Evolutionary conservation across 2,329 filamentous ascomycete species (phyloP), one percentile per base, ranked within the genome.

Genomic region (Phaeoacremonium minimum): DNA sequence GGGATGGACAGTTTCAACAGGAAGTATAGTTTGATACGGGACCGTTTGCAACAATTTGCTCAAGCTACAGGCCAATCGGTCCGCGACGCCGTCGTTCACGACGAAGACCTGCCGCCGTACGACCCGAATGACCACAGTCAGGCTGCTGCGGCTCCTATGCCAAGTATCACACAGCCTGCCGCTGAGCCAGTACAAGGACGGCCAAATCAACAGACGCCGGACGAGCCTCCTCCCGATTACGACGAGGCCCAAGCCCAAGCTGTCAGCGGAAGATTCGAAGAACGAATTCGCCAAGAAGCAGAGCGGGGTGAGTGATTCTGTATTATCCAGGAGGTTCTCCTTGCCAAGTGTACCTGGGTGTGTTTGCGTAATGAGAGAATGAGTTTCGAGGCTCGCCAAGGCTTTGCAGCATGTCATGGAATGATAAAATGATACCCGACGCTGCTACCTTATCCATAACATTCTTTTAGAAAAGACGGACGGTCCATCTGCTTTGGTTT

Each of bases 1-100:
- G 91, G 91, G n/a, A 90, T 90, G 40, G 93, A 85, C 58, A 89
- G 95, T 49, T 97, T 95, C 55, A 83, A 90, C 51, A 77, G 79
- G 34, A 78, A 78, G 35, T 95, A 90, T 53, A 87, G 94, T 51
- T 74, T 85, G 38, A 80, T 96, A 46, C 89, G 87, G 55, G 90
- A 95, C 55, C 77, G 88, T 6, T 66, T 95, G 38, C 76, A 84
- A 46, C 87, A 96, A 51, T 74, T 85, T 40, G 82, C 83, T 19
- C 65, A 82, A 37, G 83, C 85, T 50, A 79, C 73, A 44, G 83
- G 82, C n/a, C 71, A 70, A 46, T 68, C 61, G 31, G 67, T 80
- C 18, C 75, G 75, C 35, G n/a, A n/a, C n/a, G n/a, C n/a, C n/a
- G 78, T 93, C 53, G 70, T 44, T 18, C 42, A 44, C 26, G 42